phyloP scores from a whole-genome alignment of 2,329 filamentous ascomycete species.

The Colletotrichum sublineola region DNA sequence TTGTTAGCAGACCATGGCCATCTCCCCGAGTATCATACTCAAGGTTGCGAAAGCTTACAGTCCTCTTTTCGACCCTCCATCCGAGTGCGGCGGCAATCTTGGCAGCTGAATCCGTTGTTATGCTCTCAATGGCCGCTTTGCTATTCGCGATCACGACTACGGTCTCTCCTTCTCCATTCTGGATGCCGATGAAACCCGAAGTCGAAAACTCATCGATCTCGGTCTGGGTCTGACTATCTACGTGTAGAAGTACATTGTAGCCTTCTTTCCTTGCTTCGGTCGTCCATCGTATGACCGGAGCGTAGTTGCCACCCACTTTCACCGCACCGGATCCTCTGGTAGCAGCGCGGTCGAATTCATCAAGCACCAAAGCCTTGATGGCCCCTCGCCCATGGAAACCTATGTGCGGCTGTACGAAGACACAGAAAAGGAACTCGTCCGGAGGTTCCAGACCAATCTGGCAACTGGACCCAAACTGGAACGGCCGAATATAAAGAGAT shows the following conservation, averaged over 20 bases:
- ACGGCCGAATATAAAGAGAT: conserved; percentile 76
- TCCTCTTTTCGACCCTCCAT: conserved; percentile 11
- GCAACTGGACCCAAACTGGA: conserved; percentile 66
- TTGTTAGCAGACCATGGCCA: background rate
- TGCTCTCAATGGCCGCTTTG: conserved; percentile 17
- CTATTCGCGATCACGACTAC: conserved; percentile 1
- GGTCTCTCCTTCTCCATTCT: background rate
- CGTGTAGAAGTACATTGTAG: conserved; percentile 76
- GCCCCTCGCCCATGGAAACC: conserved; percentile 1
- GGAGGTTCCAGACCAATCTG: conserved; percentile 19
- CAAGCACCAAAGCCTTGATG: conserved; percentile 75
- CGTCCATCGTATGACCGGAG: conserved; percentile 62
- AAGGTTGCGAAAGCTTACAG: background rate
- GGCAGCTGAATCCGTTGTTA: conserved; percentile 1
- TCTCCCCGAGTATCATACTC: background rate
- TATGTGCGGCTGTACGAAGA: conserved; percentile 75
- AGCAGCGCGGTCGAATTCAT: conserved; percentile 77
- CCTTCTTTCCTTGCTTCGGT: background rate
- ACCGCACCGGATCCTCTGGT: conserved; percentile 75
- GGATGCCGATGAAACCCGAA: conserved; percentile 74
- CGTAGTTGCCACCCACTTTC: conserved; percentile 80
- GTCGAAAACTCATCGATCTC: conserved; percentile 79
- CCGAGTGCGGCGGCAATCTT: background rate
- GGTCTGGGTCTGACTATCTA: conserved; percentile 74
- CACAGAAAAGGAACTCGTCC: conserved; percentile 73